Evolutionary conservation across 2,329 filamentous ascomycete genomes (phyloP).

Genomic region (Zelopaecilomyces penicillatus): DNA sequence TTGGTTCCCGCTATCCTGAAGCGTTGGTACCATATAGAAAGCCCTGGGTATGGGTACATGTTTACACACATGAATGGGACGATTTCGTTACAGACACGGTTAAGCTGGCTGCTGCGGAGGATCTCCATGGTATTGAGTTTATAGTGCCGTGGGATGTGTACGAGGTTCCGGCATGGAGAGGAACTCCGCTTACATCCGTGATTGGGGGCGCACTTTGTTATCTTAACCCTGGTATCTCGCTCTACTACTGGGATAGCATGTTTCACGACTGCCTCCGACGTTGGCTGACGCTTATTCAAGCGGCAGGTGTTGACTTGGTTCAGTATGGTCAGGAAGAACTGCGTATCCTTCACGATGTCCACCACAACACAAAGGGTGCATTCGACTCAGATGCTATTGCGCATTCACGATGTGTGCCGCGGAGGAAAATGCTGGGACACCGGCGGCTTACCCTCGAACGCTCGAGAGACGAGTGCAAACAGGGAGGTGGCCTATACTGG

Average conservation of each 20-base stretch:
- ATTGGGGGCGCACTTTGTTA: slow-evolving; percentile 20
- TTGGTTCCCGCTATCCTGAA: slow-evolving; percentile 14
- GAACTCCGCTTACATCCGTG: slow-evolving; percentile 15
- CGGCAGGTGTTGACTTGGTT: slow-evolving; percentile 13
- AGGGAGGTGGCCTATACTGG: slow-evolving; percentile 9
- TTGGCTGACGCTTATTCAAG: slow-evolving; percentile 12
- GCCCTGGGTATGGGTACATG: background rate
- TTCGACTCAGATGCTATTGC: slow-evolving; percentile 14
- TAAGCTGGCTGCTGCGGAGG: background rate
- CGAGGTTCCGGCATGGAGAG: slow-evolving; percentile 15
- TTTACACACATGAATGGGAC: slow-evolving; percentile 8
- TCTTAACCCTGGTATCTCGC: slow-evolving; percentile 3
- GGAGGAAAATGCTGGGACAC: background rate
- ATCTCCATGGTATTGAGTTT: slow-evolving; percentile 12
- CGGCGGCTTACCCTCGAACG: background rate
- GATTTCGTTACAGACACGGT: background rate
- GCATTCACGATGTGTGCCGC: slow-evolving; percentile 1
- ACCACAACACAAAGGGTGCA: slow-evolving; percentile 4
- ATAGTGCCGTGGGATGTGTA: slow-evolving; percentile 14
- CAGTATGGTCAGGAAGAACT: slow-evolving; percentile 16
- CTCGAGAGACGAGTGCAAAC: background rate
- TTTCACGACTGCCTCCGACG: slow-evolving; percentile 11
- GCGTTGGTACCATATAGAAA: slow-evolving; percentile 2
- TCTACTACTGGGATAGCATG: slow-evolving; percentile 12
- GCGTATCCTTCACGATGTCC: background rate